Evolutionary conservation across 2,329 filamentous ascomycete genomes (phyloP), one percentile per base, ranked within the genome.

Genomic region (Fusarium algeriense): DNA sequence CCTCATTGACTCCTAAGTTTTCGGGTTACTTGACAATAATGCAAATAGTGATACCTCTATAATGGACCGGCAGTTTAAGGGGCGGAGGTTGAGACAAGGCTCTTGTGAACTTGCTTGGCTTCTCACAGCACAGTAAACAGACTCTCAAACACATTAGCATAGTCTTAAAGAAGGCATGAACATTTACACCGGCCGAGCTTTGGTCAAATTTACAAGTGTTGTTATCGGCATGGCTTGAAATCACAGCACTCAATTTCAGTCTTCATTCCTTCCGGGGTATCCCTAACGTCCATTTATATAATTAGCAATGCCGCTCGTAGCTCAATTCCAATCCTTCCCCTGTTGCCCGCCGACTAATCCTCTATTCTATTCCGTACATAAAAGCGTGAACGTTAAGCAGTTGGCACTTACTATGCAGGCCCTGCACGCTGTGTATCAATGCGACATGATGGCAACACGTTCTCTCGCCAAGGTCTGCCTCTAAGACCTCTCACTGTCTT

Each of bases 361-460:
- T 73, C 60, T 69, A 75, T 59, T 75, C 71, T 75, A 73, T 69
- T 50, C 46, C 55, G 38, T 73, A 74, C 69, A 69, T 63, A 26
- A 50, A 60, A 58, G 49, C 37, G 53, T 40, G 30, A 52, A 20
- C 17, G 37, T n/a, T 38, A 26, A 38, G 32, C 37, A 23, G 37
- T 26, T 20, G 43, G 9, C 37, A 23, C 34, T 34, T 50, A 19
- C 41, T 26, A 26, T 54, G 30, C 19, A 35, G 34, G 12, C 57
- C 23, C 35, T 48, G 26, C 32, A 48, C 14, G 17, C 6, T 28
- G n/a, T 30, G 10, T 54, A 54, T 52, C 49, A 48, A 58, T 23
- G 17, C 32, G 37, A 19, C 23, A 59, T 14, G 23, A 43, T 43
- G 15, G 26, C 38, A 32, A 26, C 28, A 19, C 17, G 52, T 50